Evolutionary conservation across 768 basidiomycete genomes (phyloP).

Genomic region (Pleurotus sapidus): DNA sequence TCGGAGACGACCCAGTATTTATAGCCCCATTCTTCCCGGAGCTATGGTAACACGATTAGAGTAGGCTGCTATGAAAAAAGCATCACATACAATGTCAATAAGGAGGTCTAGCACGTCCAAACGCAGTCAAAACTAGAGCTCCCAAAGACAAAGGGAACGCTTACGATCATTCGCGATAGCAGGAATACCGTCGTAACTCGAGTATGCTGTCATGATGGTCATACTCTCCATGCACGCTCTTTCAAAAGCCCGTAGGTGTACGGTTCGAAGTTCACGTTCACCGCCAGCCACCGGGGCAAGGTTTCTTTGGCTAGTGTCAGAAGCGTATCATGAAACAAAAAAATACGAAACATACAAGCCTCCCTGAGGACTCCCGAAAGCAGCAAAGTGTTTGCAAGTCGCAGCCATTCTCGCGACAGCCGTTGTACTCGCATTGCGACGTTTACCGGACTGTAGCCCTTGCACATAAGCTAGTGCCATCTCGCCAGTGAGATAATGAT

Average conservation of each 20-base stretch:
- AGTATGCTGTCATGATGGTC: conserved; percentile 70
- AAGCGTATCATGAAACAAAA: too few species aligned
- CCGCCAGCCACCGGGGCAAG: conserved; percentile 64
- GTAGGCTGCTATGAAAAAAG: background rate
- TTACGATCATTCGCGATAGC: conserved; percentile 55
- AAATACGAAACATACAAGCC: conserved; percentile 46
- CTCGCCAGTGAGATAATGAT: conserved; percentile 56
- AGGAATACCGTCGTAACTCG: conserved; percentile 68
- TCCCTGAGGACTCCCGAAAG: conserved; percentile 66
- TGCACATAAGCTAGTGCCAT: conserved; percentile 63
- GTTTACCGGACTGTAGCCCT: conserved; percentile 55
- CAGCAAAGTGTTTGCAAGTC: conserved; percentile 74
- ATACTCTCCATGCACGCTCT: conserved; percentile 57
- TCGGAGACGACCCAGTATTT: conserved; percentile 64
- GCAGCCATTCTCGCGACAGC: conserved; percentile 61
- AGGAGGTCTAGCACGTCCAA: conserved; percentile 38
- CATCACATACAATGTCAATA: conserved; percentile 46
- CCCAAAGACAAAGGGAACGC: conserved; percentile 11
- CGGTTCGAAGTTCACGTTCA: conserved; percentile 61
- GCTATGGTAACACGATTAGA: conserved; percentile 27
- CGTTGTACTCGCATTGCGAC: conserved; percentile 52
- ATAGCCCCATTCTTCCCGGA: conserved; percentile 65
- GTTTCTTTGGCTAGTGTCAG: conserved; percentile 38
- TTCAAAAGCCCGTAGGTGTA: conserved; percentile 60
- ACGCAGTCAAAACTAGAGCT: too few species aligned